A percentile compares a stretch with the other conserved stretches of the same genome.
phyloP scores from a whole-genome alignment of 441 rosid genomes.

The Syzygium malaccense region DNA sequence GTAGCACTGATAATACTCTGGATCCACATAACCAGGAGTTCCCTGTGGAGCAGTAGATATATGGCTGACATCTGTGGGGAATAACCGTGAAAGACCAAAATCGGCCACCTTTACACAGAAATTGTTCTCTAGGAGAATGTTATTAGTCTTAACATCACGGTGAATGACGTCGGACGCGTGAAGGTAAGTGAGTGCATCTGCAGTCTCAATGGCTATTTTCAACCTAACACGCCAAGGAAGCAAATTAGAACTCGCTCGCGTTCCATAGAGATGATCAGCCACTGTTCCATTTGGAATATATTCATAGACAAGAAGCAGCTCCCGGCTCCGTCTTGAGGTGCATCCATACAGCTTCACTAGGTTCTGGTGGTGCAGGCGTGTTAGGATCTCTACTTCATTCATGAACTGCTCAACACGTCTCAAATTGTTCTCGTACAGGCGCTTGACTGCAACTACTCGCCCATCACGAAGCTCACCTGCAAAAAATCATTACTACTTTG shows the following conservation, averaged over 20 bases:
- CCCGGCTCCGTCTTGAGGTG: slow-evolving; percentile 44
- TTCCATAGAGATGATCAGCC: slow-evolving; percentile 53
- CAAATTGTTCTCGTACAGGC: slow-evolving; percentile 41
- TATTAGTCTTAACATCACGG: slow-evolving; percentile 58
- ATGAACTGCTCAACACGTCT: slow-evolving; percentile 53
- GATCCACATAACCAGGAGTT: slow-evolving; percentile 70
- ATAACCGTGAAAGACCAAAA: slow-evolving; percentile 56
- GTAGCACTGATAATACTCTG: slow-evolving; percentile 54
- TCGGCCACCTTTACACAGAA: slow-evolving; percentile 63
- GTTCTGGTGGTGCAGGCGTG: slow-evolving; percentile 36
- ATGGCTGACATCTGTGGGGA: slow-evolving; percentile 47
- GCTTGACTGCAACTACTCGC: slow-evolving; percentile 55
- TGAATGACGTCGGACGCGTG: slow-evolving; percentile 46
- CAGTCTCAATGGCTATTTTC: slow-evolving; percentile 53
- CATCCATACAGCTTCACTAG: slow-evolving; percentile 53
- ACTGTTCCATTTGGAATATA: slow-evolving; percentile 60
- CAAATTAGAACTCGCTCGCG: slow-evolving; percentile 14
- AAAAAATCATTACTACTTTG: not conserved
- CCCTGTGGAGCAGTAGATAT: slow-evolving; percentile 73
- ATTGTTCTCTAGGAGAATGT: slow-evolving; percentile 44
- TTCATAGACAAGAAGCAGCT: slow-evolving; percentile 57
- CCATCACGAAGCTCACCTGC: slow-evolving; percentile 52
- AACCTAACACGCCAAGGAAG: slow-evolving; percentile 47
- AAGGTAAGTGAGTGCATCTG: slow-evolving; percentile 43
- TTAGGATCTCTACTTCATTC: slow-evolving; percentile 50